Conservation (phyloP, 2,329 filamentous ascomycete species). For the Hymenoscyphus occultus region DNA sequence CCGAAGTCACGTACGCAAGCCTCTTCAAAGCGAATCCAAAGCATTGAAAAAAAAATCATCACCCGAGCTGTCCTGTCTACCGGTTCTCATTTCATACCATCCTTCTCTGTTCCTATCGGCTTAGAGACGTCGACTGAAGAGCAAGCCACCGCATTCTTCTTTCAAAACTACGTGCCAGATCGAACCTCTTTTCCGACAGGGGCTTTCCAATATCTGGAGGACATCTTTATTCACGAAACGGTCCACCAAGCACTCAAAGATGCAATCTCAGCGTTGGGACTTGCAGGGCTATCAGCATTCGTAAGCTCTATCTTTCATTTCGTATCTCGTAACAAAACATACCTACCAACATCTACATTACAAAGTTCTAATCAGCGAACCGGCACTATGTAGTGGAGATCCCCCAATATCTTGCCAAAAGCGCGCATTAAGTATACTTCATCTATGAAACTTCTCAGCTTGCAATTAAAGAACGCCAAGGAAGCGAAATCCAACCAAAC, state of each 20-base stretch:
- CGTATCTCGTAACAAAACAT: background rate
- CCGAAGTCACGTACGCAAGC: background rate
- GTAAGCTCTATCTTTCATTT: background rate
- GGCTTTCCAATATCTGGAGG: slow-evolving; percentile 27
- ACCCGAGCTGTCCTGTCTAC: background rate
- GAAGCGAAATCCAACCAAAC: slow-evolving; percentile 30
- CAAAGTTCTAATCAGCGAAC: background rate
- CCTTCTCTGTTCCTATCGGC: background rate
- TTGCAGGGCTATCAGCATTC: slow-evolving; percentile 28
- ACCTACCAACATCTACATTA: background rate
- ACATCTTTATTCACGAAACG: slow-evolving; percentile 42
- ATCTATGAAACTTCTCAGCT: slow-evolving; percentile 22
- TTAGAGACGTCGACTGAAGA: slow-evolving; percentile 20
- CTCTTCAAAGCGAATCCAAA: too few species aligned
- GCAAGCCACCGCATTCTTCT: slow-evolving; percentile 31
- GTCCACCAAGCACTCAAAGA: slow-evolving; percentile 38
- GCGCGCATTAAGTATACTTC: slow-evolving; percentile 26
- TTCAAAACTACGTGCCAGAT: slow-evolving; percentile 30
- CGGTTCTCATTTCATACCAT: background rate
- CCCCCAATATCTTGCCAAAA: slow-evolving; percentile 18
- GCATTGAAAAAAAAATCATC: too few species aligned
- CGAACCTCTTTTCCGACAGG: slow-evolving; percentile 18
- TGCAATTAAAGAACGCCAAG: slow-evolving; percentile 20
- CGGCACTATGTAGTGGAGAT: slow-evolving; percentile 17
- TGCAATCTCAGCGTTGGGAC: slow-evolving; percentile 25